A percentile compares a stretch with the other conserved stretches of the same genome.
Conservation (phyloP, 805 yeast species). For the Tetrapisispora pingtungensis region DNA sequence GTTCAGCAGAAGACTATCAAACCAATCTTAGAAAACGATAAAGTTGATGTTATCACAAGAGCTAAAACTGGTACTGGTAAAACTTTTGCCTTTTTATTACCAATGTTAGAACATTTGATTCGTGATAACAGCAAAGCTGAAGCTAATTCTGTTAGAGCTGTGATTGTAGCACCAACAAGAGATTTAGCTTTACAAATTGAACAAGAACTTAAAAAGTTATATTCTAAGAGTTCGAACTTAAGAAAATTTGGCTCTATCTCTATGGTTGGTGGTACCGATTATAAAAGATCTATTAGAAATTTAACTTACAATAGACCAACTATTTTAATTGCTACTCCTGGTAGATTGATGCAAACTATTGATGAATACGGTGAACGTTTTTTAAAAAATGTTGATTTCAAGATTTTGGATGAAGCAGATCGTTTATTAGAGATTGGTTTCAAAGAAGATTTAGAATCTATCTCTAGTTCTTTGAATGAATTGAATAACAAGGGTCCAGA, state of each 20-base stretch:
- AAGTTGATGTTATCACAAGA: slow-evolving; percentile 62
- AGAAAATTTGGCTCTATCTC: slow-evolving; percentile 35
- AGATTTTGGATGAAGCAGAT: slow-evolving; percentile 89
- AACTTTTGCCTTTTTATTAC: slow-evolving; percentile 81
- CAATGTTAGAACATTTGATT: slow-evolving; percentile 51
- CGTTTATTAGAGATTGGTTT: slow-evolving; percentile 76
- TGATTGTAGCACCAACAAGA: slow-evolving; percentile 82
- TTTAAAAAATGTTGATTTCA: slow-evolving; percentile 47
- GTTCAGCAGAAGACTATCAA: slow-evolving; percentile 58
- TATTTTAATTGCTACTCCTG: slow-evolving; percentile 82
- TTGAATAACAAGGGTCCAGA: slow-evolving; percentile 24
- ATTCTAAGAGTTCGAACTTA: slow-evolving; percentile 21
- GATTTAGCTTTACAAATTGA: slow-evolving; percentile 81
- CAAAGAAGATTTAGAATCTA: slow-evolving; percentile 49
- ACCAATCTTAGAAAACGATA: slow-evolving; percentile 42
- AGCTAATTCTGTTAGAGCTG: slow-evolving; percentile 38
- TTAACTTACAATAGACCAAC: slow-evolving; percentile 33
- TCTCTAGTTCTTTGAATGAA: slow-evolving; percentile 40
- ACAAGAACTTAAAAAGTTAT: slow-evolving; percentile 46
- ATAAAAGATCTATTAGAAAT: slow-evolving; percentile 31
- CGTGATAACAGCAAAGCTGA: slow-evolving; percentile 22
- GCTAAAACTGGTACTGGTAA: slow-evolving; percentile 97
- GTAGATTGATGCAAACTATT: slow-evolving; percentile 62
- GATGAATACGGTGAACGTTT: slow-evolving; percentile 34
- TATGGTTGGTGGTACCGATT: slow-evolving; percentile 59